Evolutionary conservation across 192 early-diverging fungal species (phyloP).

Genomic region (Gamsiella multidivaricata): DNA sequence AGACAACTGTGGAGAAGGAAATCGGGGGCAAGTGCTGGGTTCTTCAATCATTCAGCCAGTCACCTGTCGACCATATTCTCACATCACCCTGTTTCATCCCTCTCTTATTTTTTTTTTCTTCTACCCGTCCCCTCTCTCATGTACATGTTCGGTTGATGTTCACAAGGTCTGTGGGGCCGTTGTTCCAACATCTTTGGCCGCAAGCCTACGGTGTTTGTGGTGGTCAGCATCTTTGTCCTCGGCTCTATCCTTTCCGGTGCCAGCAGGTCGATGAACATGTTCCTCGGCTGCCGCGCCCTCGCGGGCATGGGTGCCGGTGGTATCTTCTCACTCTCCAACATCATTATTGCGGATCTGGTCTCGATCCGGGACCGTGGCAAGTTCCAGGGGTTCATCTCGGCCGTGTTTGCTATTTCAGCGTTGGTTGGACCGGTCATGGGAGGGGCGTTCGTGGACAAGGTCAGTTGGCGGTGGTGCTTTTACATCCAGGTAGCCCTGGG

Average conservation of each 20-base stretch:
- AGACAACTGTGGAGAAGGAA: too few relatives aligned
- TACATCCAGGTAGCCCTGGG: conserved; percentile 75
- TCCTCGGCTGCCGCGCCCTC: conserved; percentile 44
- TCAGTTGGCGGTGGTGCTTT: conserved; percentile 73
- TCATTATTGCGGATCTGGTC: conserved; percentile 89
- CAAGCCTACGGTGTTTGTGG: conserved; percentile 41
- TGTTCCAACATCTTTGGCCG: conserved; percentile 55
- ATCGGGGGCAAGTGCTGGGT: neutral
- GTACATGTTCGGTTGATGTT: neutral
- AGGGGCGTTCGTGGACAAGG: conserved; percentile 79
- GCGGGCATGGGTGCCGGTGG: conserved; percentile 66
- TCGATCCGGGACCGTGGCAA: conserved; percentile 82
- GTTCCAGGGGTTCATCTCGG: conserved; percentile 80
- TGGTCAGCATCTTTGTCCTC: conserved; percentile 28
- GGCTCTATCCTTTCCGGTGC: conserved; percentile 52
- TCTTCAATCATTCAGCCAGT: too few relatives aligned
- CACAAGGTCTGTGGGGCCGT: conserved; percentile 56
- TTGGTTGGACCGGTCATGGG: conserved; percentile 86
- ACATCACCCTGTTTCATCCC: too few relatives aligned
- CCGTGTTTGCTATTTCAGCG: conserved; percentile 79
- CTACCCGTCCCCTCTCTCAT: neutral
- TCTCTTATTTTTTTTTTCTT: neutral
- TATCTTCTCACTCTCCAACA: conserved; percentile 77
- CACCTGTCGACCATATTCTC: too few relatives aligned
- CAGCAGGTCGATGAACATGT: conserved; percentile 45